Base-by-base conservation (phyloP, 768 basidiomycete genomes). In the Cytidiella melzeri region DNA sequence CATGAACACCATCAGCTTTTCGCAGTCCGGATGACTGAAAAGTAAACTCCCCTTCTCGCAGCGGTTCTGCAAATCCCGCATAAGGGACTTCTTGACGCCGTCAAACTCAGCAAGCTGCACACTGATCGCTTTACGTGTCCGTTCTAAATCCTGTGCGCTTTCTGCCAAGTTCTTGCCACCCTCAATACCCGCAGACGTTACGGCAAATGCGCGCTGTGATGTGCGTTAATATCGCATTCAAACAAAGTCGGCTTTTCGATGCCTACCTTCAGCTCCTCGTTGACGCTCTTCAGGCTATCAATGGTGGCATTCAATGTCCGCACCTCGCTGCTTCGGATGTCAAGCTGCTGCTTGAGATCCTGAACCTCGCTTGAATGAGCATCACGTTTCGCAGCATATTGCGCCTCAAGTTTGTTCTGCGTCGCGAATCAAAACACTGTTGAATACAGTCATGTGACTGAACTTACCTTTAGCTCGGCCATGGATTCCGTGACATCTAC, bases 81-180 rank as follows among this genome's bases (percentile, higher is more conserved):
- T 96, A 54, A 99, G 80, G 42, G 90, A 95, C 73, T 96, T 95
- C 79, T 98, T 98, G 58, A 96, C 93, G 18, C 90, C 87, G 64
- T 99, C 96, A 67, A 99, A 99, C 64, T 99, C 96, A 52, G 94
- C 91, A 51, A 95, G 83, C 63, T 98, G 95, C n/a, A 93, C 87
- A 55, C 92, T 95, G 70, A 96, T 93, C 11, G 91, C 90, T 70
- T 96, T 97, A 57, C 96, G 82, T 40, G 91, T 92, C 49, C 95
- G 80, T 69, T 99, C 96, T 57, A 97, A 81, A 69, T 99, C 96
- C 69, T 93, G 89, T 2, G 95, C 92, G 61, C 92, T 93, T 71
- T 96, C 92, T 25, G 92, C 96, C 37, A 98, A 80, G 67, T 90
- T 93, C 77, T 92, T 96, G 42, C 94, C 93, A 46, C 94, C 94